These are phyloP conservation scores for Coccinonectria pachysandricola DNA, from an alignment of 2,329 filamentous ascomycete species.

Conservation along the genomic window DNA sequence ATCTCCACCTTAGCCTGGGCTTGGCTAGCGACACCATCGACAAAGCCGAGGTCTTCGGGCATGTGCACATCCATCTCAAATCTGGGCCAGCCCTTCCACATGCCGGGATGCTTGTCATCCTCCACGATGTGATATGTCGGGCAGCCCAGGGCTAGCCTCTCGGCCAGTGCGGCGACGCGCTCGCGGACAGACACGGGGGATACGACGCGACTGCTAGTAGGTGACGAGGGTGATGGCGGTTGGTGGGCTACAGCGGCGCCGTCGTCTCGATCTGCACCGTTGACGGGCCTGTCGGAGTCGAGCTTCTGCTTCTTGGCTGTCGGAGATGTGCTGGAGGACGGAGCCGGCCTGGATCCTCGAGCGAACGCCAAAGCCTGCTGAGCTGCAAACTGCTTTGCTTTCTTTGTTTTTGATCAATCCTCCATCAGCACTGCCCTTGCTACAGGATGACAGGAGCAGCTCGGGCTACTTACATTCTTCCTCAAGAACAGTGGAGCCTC, in stretches of 20 bases:
- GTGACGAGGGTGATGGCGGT: too few species aligned
- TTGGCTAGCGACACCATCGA: conserved; percentile 25
- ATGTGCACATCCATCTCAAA: conserved; percentile 23
- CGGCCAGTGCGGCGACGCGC: conserved; percentile 24
- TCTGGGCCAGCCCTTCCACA: conserved; percentile 27
- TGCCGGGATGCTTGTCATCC: conserved; percentile 10
- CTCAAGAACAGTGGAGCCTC: conserved; percentile 27
- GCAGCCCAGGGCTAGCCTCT: conserved; percentile 19
- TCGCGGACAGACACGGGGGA: conserved; percentile 13
- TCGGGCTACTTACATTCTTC: conserved; percentile 34
- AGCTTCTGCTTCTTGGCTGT: too few species aligned
- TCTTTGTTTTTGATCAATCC: conserved; percentile 13
- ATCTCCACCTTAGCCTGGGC: conserved; percentile 27
- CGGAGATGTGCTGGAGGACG: too few species aligned
- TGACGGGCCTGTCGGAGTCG: too few species aligned
- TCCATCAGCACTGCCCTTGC: too few species aligned
- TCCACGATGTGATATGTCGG: conserved; percentile 25
- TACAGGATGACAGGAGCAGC: too few species aligned
- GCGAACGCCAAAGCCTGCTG: conserved; percentile 34
- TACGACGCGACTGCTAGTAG: too few species aligned
- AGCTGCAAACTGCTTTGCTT: conserved; percentile 44
- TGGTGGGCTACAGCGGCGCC: too few species aligned
- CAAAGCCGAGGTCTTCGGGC: conserved; percentile 23
- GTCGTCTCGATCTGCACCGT: too few species aligned
- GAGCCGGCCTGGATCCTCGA: too few species aligned